phyloP scores from a whole-genome alignment of 805 yeast species.

The Metschnikowia lochheadii region DNA sequence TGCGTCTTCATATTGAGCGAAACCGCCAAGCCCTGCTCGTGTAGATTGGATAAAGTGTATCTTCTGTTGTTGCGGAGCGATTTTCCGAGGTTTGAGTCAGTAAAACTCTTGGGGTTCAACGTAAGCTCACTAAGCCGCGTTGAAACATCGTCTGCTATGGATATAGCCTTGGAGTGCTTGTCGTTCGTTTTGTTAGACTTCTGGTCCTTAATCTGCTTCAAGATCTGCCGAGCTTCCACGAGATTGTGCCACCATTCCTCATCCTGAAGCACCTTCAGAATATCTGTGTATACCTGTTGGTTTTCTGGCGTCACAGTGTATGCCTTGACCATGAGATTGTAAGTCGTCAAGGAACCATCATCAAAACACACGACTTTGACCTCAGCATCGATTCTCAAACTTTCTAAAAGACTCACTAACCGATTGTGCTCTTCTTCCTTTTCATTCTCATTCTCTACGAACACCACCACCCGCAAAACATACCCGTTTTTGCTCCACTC shows the following conservation, averaged over 20 bases:
- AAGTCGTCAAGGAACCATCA: constrained; percentile 52
- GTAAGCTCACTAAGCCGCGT: constrained; percentile 21
- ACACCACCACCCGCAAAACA: constrained; percentile 73
- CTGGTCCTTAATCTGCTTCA: constrained; percentile 32
- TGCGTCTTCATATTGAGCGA: constrained; percentile 72
- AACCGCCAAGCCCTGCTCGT: constrained; percentile 62
- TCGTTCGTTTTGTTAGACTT: constrained; percentile 16
- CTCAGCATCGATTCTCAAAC: constrained; percentile 80
- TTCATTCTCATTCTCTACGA: constrained; percentile 76
- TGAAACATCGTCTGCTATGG: constrained; percentile 9
- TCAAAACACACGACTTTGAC: constrained; percentile 69
- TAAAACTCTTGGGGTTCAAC: constrained; percentile 16
- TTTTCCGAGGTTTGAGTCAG: constrained; percentile 12
- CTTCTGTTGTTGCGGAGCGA: constrained; percentile 32
- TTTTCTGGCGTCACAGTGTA: constrained; percentile 32
- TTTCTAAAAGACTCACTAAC: constrained; percentile 58
- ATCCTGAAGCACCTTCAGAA: constrained; percentile 48
- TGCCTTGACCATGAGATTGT: constrained; percentile 78
- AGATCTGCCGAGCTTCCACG: constrained; percentile 49
- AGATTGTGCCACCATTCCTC: constrained; percentile 87
- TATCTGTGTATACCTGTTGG: constrained; percentile 32
- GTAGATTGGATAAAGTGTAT: constrained; percentile 59
- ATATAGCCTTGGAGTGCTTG: constrained; percentile 7
- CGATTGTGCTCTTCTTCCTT: constrained; percentile 65
- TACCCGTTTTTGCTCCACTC: constrained; percentile 78